Evolutionary conservation across 352 stramenopile species (phyloP).

Genomic region (Proteromonas lacertae): DNA sequence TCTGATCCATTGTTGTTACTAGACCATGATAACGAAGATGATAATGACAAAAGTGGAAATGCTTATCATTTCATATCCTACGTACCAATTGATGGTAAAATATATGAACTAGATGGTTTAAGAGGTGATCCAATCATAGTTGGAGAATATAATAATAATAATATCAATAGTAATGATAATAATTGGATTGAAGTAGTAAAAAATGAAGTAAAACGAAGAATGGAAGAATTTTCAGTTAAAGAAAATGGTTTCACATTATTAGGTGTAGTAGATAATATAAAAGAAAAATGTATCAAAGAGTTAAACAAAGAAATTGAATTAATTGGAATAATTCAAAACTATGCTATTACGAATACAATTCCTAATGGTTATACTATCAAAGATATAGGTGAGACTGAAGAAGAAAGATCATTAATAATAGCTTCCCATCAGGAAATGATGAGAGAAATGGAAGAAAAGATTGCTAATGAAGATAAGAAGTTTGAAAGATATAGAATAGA

Average conservation of each 20-base stretch:
- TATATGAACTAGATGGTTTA: conserved; percentile 42
- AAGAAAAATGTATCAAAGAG: too few species aligned
- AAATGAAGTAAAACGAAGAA: conserved; percentile 57
- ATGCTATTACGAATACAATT: too few species aligned
- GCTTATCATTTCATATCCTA: conserved; percentile 92
- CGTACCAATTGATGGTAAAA: conserved; percentile 17
- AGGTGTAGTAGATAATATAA: neutral
- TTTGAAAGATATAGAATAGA: conserved; percentile 16
- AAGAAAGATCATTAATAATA: too few species aligned
- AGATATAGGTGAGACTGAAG: too few species aligned
- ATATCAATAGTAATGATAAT: conserved; percentile 10
- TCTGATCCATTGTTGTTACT: conserved; percentile 29
- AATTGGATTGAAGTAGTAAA: conserved; percentile 46
- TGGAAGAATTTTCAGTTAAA: conserved; percentile 13
- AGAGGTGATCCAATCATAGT: conserved; percentile 43
- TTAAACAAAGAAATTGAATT: too few species aligned
- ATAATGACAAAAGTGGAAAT: conserved; percentile 21
- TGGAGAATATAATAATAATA: conserved; percentile 12
- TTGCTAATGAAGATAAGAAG: neutral
- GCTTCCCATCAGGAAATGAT: too few species aligned
- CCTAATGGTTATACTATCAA: too few species aligned
- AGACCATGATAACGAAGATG: conserved; percentile 19
- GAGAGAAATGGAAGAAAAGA: neutral
- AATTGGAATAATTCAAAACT: too few species aligned
- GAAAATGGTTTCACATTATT: conserved; percentile 7